phyloP scores from a whole-genome alignment of 2,329 filamentous ascomycete genomes.

The Drechslera avenae region DNA sequence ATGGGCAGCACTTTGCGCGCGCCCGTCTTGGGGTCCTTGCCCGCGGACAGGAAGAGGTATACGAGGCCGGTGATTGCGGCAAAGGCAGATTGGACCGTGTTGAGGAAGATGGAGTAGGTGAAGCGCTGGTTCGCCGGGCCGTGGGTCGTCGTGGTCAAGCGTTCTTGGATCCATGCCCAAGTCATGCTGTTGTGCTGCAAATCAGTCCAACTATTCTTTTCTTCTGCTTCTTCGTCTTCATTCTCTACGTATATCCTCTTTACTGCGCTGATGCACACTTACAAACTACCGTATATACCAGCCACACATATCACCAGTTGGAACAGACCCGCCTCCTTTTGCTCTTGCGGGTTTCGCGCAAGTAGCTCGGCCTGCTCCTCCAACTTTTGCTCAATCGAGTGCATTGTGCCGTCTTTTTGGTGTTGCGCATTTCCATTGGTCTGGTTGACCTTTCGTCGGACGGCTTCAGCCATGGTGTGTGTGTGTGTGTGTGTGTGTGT shows the following conservation, averaged over 20 bases:
- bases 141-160: conserved; percentile 91
- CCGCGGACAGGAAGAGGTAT: conserved; percentile 74
- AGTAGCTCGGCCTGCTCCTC: conserved; percentile 39
- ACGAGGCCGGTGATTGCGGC: conserved; percentile 80
- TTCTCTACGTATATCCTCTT: too few species aligned
- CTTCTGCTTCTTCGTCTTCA: too few species aligned
- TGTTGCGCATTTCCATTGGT: conserved; percentile 27
- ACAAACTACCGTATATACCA: conserved; percentile 98
- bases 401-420: conserved; percentile 31
- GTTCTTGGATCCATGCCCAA: conserved; percentile 96
- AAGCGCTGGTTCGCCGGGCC: conserved; percentile 70
- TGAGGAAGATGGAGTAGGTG: conserved; percentile 92
- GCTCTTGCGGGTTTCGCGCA: conserved; percentile 41
- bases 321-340: conserved; percentile 62
- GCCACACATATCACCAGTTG: conserved; percentile 86
- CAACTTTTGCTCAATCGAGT: conserved; percentile 38
- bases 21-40: conserved; percentile 49
- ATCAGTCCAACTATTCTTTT: not conserved
- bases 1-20: conserved; percentile 58
- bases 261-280: conserved; percentile 36
- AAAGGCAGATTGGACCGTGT: conserved; percentile 92
- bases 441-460: conserved; percentile 32
- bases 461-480: conserved; percentile 35
- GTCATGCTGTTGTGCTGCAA: conserved; percentile 65
- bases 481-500: not conserved